Evolutionary conservation across 371 early-diverging fungal genomes (phyloP).

Genomic region (Mucor plumbeus): DNA sequence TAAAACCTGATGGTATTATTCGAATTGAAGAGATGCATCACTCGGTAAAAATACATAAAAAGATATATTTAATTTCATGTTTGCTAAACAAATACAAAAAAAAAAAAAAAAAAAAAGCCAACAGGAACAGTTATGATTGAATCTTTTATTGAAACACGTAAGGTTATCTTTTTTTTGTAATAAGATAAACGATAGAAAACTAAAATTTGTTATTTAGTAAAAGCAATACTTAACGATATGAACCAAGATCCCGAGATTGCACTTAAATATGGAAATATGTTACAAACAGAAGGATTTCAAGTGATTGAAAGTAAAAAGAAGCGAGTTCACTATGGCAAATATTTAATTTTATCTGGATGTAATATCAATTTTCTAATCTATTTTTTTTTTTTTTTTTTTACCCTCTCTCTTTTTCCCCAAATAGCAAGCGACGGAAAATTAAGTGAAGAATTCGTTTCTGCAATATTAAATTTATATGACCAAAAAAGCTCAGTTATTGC

Average conservation of each 20-base stretch:
- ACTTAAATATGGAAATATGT: slow-evolving; percentile 23
- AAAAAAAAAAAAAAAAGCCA: slow-evolving; percentile 16
- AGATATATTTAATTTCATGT: background rate
- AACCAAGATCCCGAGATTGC: slow-evolving; percentile 35
- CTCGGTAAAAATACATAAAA: slow-evolving; percentile 26
- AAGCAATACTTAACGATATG: slow-evolving; percentile 20
- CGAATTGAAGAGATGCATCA: slow-evolving; percentile 40
- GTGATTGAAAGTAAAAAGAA: slow-evolving; percentile 32
- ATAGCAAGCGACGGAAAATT: slow-evolving; percentile 37
- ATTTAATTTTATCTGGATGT: background rate
- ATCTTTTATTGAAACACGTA: slow-evolving; percentile 47
- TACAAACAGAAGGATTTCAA: slow-evolving; percentile 30
- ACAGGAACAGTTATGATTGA: slow-evolving; percentile 45
- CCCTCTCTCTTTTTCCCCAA: no score
- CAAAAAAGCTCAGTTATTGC: slow-evolving; percentile 13
- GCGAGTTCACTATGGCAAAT: slow-evolving; percentile 36
- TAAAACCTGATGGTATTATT: slow-evolving; percentile 46
- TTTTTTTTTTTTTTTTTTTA: no score
- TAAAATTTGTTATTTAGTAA: slow-evolving; percentile 20
- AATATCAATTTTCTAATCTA: background rate
- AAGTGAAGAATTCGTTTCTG: slow-evolving; percentile 32
- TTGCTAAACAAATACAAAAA: background rate
- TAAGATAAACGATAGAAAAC: slow-evolving; percentile 5
- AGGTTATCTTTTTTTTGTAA: slow-evolving; percentile 2
- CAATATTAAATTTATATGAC: slow-evolving; percentile 20